Base-by-base conservation (phyloP, 495 filamentous ascomycete genomes). In the Podospora comata region DNA sequence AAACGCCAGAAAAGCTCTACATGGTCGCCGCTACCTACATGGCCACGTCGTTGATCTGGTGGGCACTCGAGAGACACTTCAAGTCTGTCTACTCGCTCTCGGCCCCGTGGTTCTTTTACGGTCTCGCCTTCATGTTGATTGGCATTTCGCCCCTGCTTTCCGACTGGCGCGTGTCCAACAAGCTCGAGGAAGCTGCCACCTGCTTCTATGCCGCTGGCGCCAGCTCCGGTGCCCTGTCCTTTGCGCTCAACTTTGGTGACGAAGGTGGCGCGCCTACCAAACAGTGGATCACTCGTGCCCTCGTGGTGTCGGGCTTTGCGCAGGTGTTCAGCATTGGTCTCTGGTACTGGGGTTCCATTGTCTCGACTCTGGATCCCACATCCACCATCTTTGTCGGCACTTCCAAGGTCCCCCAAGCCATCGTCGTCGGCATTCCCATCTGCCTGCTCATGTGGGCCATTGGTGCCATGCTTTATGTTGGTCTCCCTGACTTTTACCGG, bases 201-300 rank as follows among this genome's bases (percentile, higher is more conserved):
- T 87, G 80, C 18, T 70, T 89, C 55, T 91, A 91, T 70, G 81
- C 85, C 5, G 75, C 81, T 15, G 88, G 86, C 5, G 88, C 88
- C 5, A 82, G 85, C 39, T 83, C 82, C 65, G 88, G 88, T 48
- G 84, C 84, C 4, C 76, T 91, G 64, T 87, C 83, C 76, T 90
- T 90, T 75, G 84, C 87, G 5, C 80, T 90, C 61, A 91, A 91
- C 74, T 90, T 91, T 73, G 88, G 87, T 65, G 84, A 85, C 69
- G 85, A 89, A 74, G 86, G 75, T 54, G 85, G 85, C 65, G 79
- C 86, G 5, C 86, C 88, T 5, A 80, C 86, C 30, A 87, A 82
- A 62, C 82, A 85, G 59, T 91, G 88, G 88, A 85, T 85, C 70
- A 87, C 85, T 71, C 86, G 88, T 30, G 88, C 88, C 57, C 85